A percentile compares a stretch with the other conserved stretches of the same genome.
Conservation (phyloP, 2,329 filamentous ascomycete species). For the Talaromyces islandicus region DNA sequence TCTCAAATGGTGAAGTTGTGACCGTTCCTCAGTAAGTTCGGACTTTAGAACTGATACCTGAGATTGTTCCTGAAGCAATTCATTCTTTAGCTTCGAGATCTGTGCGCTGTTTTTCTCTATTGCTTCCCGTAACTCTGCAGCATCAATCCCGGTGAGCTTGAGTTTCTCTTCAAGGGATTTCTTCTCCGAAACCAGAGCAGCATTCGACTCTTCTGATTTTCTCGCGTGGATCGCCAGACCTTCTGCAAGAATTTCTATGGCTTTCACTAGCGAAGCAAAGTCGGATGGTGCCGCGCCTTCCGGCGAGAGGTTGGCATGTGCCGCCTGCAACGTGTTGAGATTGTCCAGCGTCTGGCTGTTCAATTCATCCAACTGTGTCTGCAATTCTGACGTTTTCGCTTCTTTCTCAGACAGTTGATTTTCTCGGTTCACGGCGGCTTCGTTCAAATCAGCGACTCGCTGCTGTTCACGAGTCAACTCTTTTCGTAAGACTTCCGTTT, state of each 20-base stretch:
- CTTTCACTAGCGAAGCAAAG: conserved; percentile 53
- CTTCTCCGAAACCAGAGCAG: conserved; percentile 58
- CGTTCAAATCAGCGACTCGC: conserved; percentile 53
- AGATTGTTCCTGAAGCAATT: conserved; percentile 43
- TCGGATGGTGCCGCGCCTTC: conserved; percentile 51
- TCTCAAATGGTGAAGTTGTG: conserved; percentile 63
- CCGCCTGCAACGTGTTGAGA: conserved; percentile 50
- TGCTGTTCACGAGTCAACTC: conserved; percentile 57
- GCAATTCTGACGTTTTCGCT: conserved; percentile 41
- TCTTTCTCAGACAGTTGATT: conserved; percentile 41
- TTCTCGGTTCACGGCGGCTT: conserved; percentile 50
- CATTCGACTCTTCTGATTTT: conserved; percentile 54
- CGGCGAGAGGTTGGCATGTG: conserved; percentile 55
- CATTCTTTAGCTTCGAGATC: conserved; percentile 50
- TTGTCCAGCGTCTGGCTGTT: conserved; percentile 51
- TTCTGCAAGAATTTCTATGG: conserved; percentile 52
- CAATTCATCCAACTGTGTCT: conserved; percentile 46
- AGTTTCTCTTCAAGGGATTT: conserved; percentile 53
- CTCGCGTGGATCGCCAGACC: conserved; percentile 57
- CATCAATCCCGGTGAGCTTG: conserved; percentile 52
- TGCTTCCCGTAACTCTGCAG: conserved; percentile 49
- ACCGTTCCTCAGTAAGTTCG: conserved; percentile 60
- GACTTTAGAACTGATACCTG: conserved; percentile 41
- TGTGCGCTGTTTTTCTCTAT: conserved; percentile 49
- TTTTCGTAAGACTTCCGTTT: conserved; percentile 52